These are phyloP conservation scores for Globisporangium solare DNA, from an alignment of 352 stramenopile genomes.

Conservation along the genomic window DNA sequence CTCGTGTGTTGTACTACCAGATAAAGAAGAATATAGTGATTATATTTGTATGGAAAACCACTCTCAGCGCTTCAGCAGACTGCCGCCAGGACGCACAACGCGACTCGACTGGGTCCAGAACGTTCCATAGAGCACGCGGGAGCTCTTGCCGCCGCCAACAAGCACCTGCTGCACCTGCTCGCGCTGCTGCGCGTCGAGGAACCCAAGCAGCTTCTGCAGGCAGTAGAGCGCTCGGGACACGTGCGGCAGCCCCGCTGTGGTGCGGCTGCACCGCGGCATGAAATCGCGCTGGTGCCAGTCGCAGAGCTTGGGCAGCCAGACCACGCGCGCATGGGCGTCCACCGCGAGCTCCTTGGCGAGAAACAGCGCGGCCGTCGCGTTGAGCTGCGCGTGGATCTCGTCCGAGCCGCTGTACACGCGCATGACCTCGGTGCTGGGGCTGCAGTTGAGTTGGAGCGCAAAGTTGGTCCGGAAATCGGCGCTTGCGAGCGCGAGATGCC, in stretches of 20 bases:
- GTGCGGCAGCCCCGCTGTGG: slow-evolving; percentile 4
- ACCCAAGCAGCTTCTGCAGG: slow-evolving; percentile 53
- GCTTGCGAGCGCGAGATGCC: slow-evolving; percentile 25
- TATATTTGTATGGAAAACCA: too few species aligned
- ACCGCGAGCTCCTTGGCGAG: slow-evolving; percentile 35
- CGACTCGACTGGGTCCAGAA: slow-evolving; percentile 53
- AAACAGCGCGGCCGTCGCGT: slow-evolving; percentile 43
- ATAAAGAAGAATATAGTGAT: too few species aligned
- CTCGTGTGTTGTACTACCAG: too few species aligned
- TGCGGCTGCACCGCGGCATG: slow-evolving; percentile 14
- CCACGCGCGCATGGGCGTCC: slow-evolving; percentile 28
- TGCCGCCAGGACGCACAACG: not conserved
- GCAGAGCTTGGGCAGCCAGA: slow-evolving; percentile 55
- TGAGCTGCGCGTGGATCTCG: slow-evolving; percentile 72
- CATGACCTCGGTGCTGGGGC: slow-evolving; percentile 38
- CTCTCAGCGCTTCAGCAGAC: too few species aligned
- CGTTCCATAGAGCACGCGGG: slow-evolving; percentile 42
- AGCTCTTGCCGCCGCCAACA: slow-evolving; percentile 50
- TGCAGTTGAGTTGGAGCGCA: slow-evolving; percentile 74
- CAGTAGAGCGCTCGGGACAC: slow-evolving; percentile 50
- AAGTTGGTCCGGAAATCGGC: slow-evolving; percentile 82
- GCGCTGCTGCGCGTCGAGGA: slow-evolving; percentile 52
- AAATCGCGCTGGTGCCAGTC: slow-evolving; percentile 50
- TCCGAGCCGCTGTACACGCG: slow-evolving; percentile 54
- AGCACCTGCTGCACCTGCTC: slow-evolving; percentile 52